Conservation (phyloP, 23 red algal genomes). For the Cyanidiococcus yangmingshanensis region DNA sequence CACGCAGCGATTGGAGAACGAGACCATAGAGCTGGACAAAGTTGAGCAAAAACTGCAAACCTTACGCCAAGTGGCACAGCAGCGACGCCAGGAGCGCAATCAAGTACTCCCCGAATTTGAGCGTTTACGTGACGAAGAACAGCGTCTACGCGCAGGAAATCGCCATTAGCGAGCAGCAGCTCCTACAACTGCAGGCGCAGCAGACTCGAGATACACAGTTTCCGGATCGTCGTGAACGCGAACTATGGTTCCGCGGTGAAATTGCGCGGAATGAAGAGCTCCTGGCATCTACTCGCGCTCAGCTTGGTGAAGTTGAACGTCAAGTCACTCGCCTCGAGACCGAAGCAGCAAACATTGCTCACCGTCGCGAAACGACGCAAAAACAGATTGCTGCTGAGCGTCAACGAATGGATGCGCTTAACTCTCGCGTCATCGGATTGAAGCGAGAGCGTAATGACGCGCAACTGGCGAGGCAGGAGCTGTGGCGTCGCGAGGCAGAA, state of each 20-base stretch:
- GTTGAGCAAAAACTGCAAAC: conserved; percentile 18
- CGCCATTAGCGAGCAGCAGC: neutral
- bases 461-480: conserved; percentile 39
- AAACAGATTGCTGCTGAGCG: neutral
- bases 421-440: neutral
- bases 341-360: neutral
- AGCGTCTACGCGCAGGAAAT: neutral
- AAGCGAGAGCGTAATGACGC: conserved; percentile 19
- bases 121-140: neutral
- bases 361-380: neutral
- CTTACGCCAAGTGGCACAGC: conserved; percentile 18
- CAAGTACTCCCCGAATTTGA: conserved; percentile 19
- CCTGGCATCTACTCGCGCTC: neutral
- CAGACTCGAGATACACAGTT: neutral
- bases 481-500: conserved; percentile 62
- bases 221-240: neutral
- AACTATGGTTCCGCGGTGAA: neutral
- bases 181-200: neutral
- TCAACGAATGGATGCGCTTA: neutral
- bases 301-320: neutral
- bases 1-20: conserved; percentile 31
- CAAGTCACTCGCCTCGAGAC: neutral
- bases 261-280: neutral
- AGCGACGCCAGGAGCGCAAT: conserved; percentile 32
- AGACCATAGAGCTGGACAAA: conserved; percentile 30